Evolutionary conservation across 352 stramenopile species (phyloP).

Genomic region (Pythium rishiriense): DNA sequence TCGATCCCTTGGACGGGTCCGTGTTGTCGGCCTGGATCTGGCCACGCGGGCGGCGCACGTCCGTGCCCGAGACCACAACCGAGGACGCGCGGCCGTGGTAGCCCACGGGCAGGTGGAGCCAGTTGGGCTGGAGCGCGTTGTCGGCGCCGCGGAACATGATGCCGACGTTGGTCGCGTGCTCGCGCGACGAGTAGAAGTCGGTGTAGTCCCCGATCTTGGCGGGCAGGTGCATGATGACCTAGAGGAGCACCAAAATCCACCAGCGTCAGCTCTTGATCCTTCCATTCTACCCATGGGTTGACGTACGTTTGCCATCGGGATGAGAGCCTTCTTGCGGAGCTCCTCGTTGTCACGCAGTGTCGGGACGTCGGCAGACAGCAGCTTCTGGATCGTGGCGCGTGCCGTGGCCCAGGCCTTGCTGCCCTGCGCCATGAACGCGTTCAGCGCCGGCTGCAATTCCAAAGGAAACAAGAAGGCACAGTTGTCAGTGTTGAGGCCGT

Average conservation of each 20-base stretch:
- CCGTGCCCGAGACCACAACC: conserved; percentile 86
- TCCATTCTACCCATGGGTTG: too few species aligned
- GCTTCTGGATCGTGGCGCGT: conserved; percentile 80
- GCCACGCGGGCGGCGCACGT: conserved; percentile 84
- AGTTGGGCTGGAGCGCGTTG: conserved; percentile 97
- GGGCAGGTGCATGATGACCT: conserved; percentile 90
- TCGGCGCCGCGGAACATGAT: conserved; percentile 93
- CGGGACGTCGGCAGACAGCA: conserved; percentile 79
- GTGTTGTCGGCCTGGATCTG: conserved; percentile 91
- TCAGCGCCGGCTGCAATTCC: conserved; percentile 67
- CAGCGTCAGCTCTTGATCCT: neutral
- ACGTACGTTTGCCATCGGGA: conserved; percentile 59
- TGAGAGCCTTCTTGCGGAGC: conserved; percentile 74
- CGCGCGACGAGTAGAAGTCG: conserved; percentile 96
- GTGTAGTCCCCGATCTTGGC: conserved; percentile 96
- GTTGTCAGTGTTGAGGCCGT: conserved; percentile 19
- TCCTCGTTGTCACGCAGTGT: conserved; percentile 80
- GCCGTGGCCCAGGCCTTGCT: conserved; percentile 85
- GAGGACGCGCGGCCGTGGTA: conserved; percentile 96
- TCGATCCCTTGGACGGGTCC: conserved; percentile 92
- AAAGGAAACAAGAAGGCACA: neutral
- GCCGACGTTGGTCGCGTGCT: conserved; percentile 96
- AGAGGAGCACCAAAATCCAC: neutral
- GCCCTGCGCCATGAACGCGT: conserved; percentile 93
- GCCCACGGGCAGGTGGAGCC: conserved; percentile 95